Evolutionary conservation across 306 rosid genomes (phyloP).

Genomic region (Cotoneaster glaucophyllus): DNA sequence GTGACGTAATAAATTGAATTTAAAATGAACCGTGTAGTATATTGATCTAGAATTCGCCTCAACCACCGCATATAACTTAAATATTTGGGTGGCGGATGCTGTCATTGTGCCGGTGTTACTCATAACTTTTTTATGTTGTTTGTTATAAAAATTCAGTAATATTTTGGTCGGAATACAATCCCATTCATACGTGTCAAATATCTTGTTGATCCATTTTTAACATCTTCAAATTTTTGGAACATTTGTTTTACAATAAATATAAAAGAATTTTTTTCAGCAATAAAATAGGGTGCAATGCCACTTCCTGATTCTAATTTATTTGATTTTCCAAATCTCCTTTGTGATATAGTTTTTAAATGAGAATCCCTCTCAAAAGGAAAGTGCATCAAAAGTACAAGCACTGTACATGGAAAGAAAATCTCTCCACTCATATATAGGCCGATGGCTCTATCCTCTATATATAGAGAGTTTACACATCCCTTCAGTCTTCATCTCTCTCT

Average conservation of each 20-base stretch:
- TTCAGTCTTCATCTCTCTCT: background rate
- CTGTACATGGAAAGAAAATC: slow-evolving; percentile 6
- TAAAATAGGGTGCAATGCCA: background rate
- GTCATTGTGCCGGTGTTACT: background rate
- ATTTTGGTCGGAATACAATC: background rate
- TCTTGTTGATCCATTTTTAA: background rate
- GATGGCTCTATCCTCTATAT: background rate
- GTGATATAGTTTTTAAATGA: background rate
- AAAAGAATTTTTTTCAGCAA: background rate
- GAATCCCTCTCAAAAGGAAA: background rate
- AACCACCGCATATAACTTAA: background rate
- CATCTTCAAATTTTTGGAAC: background rate
- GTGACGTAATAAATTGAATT: no score
- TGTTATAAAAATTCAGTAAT: no score
- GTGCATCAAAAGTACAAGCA: background rate
- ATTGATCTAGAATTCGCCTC: no score
- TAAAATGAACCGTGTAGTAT: no score
- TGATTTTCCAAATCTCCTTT: background rate
- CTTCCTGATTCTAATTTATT: background rate
- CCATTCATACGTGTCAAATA: background rate
- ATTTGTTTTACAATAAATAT: background rate
- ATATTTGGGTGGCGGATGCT: background rate
- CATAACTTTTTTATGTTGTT: background rate
- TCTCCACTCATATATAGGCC: background rate
- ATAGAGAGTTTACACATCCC: background rate